Evolutionary conservation across 192 early-diverging fungal genomes (phyloP).

Genomic region (Funneliformis geosporum): DNA sequence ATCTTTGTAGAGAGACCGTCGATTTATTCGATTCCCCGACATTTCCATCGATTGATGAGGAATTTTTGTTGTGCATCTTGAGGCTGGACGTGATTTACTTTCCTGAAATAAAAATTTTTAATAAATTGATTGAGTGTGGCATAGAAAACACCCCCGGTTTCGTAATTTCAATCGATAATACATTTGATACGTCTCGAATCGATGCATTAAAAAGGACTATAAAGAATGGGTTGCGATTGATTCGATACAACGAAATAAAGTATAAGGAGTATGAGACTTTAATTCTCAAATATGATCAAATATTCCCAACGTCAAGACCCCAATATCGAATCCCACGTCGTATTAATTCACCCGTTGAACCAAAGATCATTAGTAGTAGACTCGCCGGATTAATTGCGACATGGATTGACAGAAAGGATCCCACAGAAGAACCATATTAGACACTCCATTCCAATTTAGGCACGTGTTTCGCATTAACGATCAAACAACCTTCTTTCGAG

Average conservation of each 20-base stretch:
- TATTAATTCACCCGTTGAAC: background rate
- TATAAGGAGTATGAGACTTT: background rate
- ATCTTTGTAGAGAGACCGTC: background rate
- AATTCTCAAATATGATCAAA: background rate
- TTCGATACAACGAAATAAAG: slow-evolving; percentile 2
- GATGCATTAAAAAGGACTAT: background rate
- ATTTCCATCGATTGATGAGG: background rate
- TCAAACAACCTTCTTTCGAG: background rate
- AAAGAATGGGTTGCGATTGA: background rate
- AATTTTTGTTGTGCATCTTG: background rate
- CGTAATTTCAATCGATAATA: no score
- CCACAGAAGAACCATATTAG: background rate
- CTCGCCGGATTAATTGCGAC: slow-evolving; percentile 1
- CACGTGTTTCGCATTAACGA: slow-evolving; percentile 12
- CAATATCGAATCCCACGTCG: background rate
- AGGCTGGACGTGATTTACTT: background rate
- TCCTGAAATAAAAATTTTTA: slow-evolving; percentile 1
- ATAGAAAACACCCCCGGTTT: slow-evolving; percentile 13
- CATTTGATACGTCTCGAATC: background rate
- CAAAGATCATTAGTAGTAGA: slow-evolving; percentile 4
- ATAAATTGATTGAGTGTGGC: slow-evolving; percentile 19
- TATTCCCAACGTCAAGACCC: background rate
- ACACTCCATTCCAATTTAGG: slow-evolving; percentile 1
- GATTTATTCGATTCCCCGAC: slow-evolving; percentile 2
- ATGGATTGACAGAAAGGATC: slow-evolving; percentile 19